Conservation (phyloP, 2,329 filamentous ascomycete genomes). For the Aspergillus sp. region DNA sequence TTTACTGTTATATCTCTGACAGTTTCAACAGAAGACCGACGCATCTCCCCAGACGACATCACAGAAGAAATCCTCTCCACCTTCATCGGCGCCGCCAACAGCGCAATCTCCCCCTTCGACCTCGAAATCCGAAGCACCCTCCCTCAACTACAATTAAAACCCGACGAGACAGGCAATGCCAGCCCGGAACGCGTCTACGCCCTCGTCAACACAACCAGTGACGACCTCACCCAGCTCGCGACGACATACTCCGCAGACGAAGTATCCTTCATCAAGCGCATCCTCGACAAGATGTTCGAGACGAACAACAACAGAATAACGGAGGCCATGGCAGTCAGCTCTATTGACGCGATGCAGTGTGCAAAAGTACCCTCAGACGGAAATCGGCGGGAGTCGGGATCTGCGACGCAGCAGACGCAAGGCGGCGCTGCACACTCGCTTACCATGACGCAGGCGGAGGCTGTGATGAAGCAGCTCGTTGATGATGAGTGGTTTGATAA, state of each 20-base stretch:
- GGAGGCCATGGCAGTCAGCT: slow-evolving; percentile 81
- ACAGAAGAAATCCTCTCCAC: slow-evolving; percentile 69
- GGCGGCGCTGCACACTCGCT: slow-evolving; percentile 57
- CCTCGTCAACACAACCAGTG: slow-evolving; percentile 85
- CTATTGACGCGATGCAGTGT: slow-evolving; percentile 77
- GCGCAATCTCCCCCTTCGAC: slow-evolving; percentile 77
- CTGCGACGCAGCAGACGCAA: slow-evolving; percentile 41
- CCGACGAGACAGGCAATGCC: slow-evolving; percentile 10
- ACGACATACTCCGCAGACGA: slow-evolving; percentile 82
- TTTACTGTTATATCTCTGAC: not conserved
- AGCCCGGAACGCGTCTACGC: slow-evolving; percentile 69
- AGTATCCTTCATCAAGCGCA: slow-evolving; percentile 83
- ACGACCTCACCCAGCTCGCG: slow-evolving; percentile 82
- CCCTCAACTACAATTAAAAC: slow-evolving; percentile 63
- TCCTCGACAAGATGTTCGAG: slow-evolving; percentile 92
- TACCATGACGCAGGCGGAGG: slow-evolving; percentile 77
- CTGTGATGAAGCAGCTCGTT: slow-evolving; percentile 69
- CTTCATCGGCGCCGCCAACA: slow-evolving; percentile 72
- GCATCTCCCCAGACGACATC: slow-evolving; percentile 64
- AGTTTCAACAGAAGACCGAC: slow-evolving; percentile 46
- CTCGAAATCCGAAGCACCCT: slow-evolving; percentile 79
- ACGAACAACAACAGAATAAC: slow-evolving; percentile 77
- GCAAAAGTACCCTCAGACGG: slow-evolving; percentile 49
- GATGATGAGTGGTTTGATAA: slow-evolving; percentile 84
- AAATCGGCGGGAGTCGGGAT: slow-evolving; percentile 53